Percentiles rank a stretch among this genome's conserved stretches.
Evolutionary conservation across 1,284 basidiomycete genomes (phyloP).

Genomic region (Leccinum huronense): DNA sequence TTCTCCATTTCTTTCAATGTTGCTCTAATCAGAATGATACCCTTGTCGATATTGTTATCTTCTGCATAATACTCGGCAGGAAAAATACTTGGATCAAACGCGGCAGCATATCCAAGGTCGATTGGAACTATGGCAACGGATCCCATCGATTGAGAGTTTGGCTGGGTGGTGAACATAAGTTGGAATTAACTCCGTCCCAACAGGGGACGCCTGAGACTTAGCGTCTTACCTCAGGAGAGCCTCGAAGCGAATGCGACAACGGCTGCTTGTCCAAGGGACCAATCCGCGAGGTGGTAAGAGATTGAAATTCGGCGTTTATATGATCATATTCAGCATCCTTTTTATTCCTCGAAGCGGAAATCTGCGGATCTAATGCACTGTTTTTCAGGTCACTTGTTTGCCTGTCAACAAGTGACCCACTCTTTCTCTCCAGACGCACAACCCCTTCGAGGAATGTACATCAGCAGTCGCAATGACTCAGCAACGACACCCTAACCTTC

Average conservation of each 20-base stretch:
- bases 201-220: too few species aligned
- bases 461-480: background rate
- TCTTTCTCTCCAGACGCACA: background rate
- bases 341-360: too few species aligned
- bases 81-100: conserved; percentile 10
- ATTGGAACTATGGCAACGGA: conserved; percentile 8
- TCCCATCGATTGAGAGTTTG: conserved; percentile 4
- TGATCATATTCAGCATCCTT: too few species aligned
- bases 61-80: conserved; percentile 13
- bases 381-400: too few species aligned
- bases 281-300: too few species aligned
- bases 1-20: conserved; percentile 17
- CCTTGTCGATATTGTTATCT: conserved; percentile 7
- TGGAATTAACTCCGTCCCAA: too few species aligned
- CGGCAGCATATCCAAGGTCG: conserved; percentile 12
- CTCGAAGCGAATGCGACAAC: too few species aligned
- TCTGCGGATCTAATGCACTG: too few species aligned
- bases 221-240: too few species aligned
- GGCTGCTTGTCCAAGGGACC: too few species aligned
- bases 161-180: background rate
- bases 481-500: background rate
- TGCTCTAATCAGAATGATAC: conserved; percentile 14
- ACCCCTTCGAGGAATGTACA: background rate
- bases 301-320: too few species aligned
- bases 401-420: background rate